A percentile compares a stretch with the other conserved stretches of the same genome.
Evolutionary conservation across 2,329 filamentous ascomycete genomes (phyloP).

Genomic region (Alternaria ventricosa): DNA sequence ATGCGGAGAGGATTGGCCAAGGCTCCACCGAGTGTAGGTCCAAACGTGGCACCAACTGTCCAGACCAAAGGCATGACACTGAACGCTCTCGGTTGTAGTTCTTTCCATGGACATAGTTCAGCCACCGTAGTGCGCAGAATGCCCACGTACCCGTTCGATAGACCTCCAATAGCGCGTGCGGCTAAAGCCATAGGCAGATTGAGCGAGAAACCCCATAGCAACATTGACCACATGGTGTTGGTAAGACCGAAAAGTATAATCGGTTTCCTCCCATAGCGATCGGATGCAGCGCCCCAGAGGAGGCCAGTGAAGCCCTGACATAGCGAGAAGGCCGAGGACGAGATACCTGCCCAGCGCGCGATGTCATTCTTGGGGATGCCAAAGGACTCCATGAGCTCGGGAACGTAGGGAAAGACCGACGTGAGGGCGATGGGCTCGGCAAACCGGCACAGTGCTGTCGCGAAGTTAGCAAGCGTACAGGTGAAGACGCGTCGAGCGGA

Average conservation of each 20-base stretch:
- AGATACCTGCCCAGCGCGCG: conserved; percentile 79
- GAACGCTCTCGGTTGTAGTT: conserved; percentile 87
- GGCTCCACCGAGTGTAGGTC: conserved; percentile 83
- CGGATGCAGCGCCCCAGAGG: conserved; percentile 85
- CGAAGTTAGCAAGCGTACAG: conserved; percentile 6
- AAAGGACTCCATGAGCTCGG: conserved; percentile 60
- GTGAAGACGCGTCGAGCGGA: not conserved
- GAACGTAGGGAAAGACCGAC: conserved; percentile 90
- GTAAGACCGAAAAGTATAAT: conserved; percentile 76
- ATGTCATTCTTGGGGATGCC: conserved; percentile 49
- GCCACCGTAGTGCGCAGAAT: conserved; percentile 93
- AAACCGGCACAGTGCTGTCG: conserved; percentile 85
- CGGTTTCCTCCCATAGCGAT: conserved; percentile 83
- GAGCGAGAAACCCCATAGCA: conserved; percentile 84
- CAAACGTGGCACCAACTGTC: conserved; percentile 86
- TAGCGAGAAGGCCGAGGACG: conserved; percentile 82
- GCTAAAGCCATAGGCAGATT: conserved; percentile 80
- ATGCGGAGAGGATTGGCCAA: conserved; percentile 81
- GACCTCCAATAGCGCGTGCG: conserved; percentile 78
- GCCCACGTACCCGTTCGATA: conserved; percentile 82
- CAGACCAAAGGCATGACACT: conserved; percentile 92
- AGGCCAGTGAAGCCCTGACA: conserved; percentile 81
- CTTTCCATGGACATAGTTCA: conserved; percentile 85
- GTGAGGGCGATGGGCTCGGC: conserved; percentile 92
- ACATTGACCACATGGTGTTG: conserved; percentile 80